Base-by-base conservation (phyloP, 371 early-diverging fungal species). In the Dinochytrium kinnereticum region DNA sequence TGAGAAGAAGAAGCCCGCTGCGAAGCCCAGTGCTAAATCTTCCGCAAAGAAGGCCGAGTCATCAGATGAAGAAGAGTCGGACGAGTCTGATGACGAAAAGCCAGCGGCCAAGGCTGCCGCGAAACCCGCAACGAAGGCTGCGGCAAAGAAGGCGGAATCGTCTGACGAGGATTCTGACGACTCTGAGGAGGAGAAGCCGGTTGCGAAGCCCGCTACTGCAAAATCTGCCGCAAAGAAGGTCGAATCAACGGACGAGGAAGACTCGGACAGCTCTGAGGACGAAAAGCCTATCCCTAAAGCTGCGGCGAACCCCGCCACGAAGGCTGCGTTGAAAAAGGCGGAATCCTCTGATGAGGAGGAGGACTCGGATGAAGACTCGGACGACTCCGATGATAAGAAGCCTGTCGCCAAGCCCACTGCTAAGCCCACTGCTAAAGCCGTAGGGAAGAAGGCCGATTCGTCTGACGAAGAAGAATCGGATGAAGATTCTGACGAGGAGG, bases 21-120 rank as follows among this genome's bases (percentile, higher is more conserved):
- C 55, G 24, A 13, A 51, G 59, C 30, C 15, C 21, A 38, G 38
- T 36, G 24, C 24, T 2, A 73, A 73, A 59, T 15, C 57, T 59
- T 3, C 33, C 19, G 37, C 30, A 17, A 30, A 49, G n/a, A 72
- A 65, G 33, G 51, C 13, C 31, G 39, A 30, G 17, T 26, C 26
- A 31, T n/a, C n/a, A 2, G 64, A 64, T 64, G 64, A 80, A 31
- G 76, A 79, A 19, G 66, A 37, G 26, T 73, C 75, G 64, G 69
- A 67, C 68, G 73, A 76, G 72, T 69, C 70, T 37, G 74, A 74
- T 2, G 69, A 74, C 28, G 74, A 74, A 31, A 59, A 69, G 34
- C 40, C 74, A 24, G 19, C 7, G 19, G 44, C 44, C 19, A 53
- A 53, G 26, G n/a, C 55, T 53, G 55, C 55, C 26, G n/a, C 55